phyloP scores from a whole-genome alignment of 345 rosid genomes.

The Brassica rapa region DNA sequence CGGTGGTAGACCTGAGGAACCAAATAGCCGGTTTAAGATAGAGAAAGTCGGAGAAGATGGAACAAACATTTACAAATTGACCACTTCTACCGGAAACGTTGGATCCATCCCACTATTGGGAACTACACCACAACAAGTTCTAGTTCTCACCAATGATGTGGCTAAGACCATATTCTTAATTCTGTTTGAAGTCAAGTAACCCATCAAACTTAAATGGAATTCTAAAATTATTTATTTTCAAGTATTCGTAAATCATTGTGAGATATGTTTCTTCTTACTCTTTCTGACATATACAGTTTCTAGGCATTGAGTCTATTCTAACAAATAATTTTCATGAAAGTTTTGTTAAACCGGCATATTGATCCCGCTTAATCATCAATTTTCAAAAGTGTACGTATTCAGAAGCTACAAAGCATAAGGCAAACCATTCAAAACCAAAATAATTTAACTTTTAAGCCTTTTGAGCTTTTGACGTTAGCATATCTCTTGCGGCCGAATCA shows the following conservation, averaged over 20 bases:
- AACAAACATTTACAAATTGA: constrained; percentile 17
- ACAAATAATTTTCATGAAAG: neutral
- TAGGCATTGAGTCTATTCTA: neutral
- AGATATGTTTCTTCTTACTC: neutral
- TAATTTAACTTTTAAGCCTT: neutral
- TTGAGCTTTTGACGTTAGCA: neutral
- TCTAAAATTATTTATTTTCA: neutral
- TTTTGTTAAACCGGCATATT: neutral
- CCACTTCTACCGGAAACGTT: neutral
- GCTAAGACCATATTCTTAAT: neutral
- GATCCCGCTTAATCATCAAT: neutral
- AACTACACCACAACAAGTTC: neutral
- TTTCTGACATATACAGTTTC: neutral
- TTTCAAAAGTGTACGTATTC: neutral
- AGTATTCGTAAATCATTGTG: neutral
- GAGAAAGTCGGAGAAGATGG: neutral
- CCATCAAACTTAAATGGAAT: neutral
- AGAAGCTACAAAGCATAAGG: neutral
- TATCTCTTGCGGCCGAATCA: constrained; percentile 2
- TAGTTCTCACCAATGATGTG: neutral
- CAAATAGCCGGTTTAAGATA: neutral
- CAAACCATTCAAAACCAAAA: neutral
- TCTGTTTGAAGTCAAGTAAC: neutral
- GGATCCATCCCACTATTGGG: constrained; percentile 2
- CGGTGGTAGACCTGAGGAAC: neutral